A percentile compares a stretch with the other conserved stretches of the same genome.
Conservation (phyloP, 2,329 filamentous ascomycete species). For the Massarina eburnea region DNA sequence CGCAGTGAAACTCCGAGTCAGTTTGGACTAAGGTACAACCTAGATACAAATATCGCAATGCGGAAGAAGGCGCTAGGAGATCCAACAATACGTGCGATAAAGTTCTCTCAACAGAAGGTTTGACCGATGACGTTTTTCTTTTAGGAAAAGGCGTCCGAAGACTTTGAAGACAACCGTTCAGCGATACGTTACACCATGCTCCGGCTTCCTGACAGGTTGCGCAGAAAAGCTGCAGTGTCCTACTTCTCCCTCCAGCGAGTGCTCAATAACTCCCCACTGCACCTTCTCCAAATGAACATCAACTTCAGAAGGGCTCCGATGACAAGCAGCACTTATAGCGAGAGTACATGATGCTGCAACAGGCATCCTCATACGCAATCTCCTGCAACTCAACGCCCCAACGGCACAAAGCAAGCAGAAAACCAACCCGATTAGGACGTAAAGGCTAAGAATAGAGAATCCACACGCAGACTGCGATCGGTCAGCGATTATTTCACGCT, state of each 20-base stretch:
- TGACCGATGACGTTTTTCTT: no score
- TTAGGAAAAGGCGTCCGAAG: no score
- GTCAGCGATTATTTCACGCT: neutral
- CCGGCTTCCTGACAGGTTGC: no score
- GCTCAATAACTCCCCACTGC: conserved; percentile 6
- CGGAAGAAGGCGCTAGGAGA: no score
- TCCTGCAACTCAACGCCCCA: conserved; percentile 65
- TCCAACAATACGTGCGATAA: no score
- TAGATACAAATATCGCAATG: no score
- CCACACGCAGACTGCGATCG: conserved; percentile 9
- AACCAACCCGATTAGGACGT: conserved; percentile 8
- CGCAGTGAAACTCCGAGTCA: no score
- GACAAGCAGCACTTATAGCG: conserved; percentile 20
- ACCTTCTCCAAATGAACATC: neutral
- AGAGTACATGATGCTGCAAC: conserved; percentile 72
- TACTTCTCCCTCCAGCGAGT: conserved; percentile 3
- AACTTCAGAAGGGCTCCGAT: neutral
- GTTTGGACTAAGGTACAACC: no score
- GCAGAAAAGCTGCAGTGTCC: conserved; percentile 2
- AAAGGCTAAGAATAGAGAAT: conserved; percentile 13
- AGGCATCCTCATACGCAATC: conserved; percentile 74
- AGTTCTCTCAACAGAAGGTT: no score
- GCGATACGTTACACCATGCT: no score
- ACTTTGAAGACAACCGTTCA: no score
- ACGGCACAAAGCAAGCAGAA: conserved; percentile 8